Conservation (phyloP, 2,329 filamentous ascomycete genomes). For the Colletotrichum lini region DNA sequence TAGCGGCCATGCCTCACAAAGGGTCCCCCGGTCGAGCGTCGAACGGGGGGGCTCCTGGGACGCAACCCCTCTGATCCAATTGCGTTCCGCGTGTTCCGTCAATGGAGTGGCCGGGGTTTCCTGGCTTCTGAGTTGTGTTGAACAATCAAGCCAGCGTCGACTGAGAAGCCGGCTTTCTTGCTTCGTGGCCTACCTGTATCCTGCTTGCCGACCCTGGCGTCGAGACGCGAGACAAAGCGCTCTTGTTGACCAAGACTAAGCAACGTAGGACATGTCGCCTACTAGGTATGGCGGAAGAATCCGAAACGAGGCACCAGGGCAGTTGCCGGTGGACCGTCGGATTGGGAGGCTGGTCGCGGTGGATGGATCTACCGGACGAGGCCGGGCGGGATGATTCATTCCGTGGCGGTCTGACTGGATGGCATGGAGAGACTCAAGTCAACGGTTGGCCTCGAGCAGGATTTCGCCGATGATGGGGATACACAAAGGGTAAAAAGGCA, state of each 20-base stretch:
- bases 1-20: conserved; percentile 13
- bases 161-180: conserved; percentile 16
- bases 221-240: conserved; percentile 24
- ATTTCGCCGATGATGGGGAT: conserved; percentile 27
- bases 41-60: conserved; percentile 18
- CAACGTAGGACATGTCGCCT: neutral
- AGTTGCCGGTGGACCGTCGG: conserved; percentile 17
- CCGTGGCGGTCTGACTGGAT: conserved; percentile 35
- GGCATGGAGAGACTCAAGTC: conserved; percentile 18
- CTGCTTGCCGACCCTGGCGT: neutral
- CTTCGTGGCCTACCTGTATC: neutral
- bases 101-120: conserved; percentile 5
- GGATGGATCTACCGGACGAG: conserved; percentile 34
- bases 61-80: conserved; percentile 21
- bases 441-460: conserved; percentile 37
- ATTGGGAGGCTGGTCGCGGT: conserved; percentile 16
- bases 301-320: neutral
- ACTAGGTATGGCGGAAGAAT: neutral
- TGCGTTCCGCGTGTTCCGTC: conserved; percentile 15
- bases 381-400: conserved; percentile 27
- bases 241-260: neutral
- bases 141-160: conserved; percentile 33
- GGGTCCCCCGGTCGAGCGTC: conserved; percentile 16
- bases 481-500: conserved; percentile 42
- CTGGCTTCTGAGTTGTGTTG: conserved; percentile 5